These are phyloP conservation scores for Phytophthora cactorum DNA, from an alignment of 352 stramenopile species.

Conservation along the genomic window DNA sequence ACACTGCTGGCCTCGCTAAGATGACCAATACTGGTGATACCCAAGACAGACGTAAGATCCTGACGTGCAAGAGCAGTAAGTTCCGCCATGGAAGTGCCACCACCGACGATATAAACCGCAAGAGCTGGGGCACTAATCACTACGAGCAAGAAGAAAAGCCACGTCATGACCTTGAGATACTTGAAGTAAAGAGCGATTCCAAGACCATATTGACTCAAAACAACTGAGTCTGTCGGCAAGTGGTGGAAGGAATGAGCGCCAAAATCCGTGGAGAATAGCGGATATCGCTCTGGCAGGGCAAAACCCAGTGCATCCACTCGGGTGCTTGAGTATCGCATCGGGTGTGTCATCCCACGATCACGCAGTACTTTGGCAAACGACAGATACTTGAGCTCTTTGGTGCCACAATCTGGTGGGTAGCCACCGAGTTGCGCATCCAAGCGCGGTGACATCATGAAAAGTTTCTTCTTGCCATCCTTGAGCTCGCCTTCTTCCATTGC, in stretches of 20 bases:
- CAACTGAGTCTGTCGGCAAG: constrained; percentile 73
- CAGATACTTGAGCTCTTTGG: constrained; percentile 76
- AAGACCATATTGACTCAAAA: constrained; percentile 80
- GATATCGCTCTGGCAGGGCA: constrained; percentile 60
- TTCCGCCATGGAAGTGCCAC: constrained; percentile 60
- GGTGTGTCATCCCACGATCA: constrained; percentile 72
- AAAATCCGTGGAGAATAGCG: constrained; percentile 69
- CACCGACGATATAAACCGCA: constrained; percentile 70
- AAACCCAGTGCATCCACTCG: constrained; percentile 61
- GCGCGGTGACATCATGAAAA: constrained; percentile 41
- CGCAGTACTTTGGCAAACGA: constrained; percentile 79
- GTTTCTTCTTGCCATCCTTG: constrained; percentile 19
- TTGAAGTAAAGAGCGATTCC: constrained; percentile 87
- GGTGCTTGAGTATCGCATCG: constrained; percentile 75
- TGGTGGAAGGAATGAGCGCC: constrained; percentile 81
- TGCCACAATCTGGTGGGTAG: constrained; percentile 82
- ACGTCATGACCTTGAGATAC: constrained; percentile 87
- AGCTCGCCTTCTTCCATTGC: constrained; percentile 30
- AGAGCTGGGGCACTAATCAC: constrained; percentile 67
- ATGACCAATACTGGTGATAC: constrained; percentile 83
- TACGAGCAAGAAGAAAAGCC: constrained; percentile 83
- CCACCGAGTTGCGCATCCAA: constrained; percentile 69
- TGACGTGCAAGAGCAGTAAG: constrained; percentile 72
- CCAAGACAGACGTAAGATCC: constrained; percentile 68
- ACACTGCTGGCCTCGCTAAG: constrained; percentile 69